These are phyloP conservation scores for Aphanomyces euteiches DNA, from an alignment of 352 stramenopile genomes.

Conservation along the genomic window DNA sequence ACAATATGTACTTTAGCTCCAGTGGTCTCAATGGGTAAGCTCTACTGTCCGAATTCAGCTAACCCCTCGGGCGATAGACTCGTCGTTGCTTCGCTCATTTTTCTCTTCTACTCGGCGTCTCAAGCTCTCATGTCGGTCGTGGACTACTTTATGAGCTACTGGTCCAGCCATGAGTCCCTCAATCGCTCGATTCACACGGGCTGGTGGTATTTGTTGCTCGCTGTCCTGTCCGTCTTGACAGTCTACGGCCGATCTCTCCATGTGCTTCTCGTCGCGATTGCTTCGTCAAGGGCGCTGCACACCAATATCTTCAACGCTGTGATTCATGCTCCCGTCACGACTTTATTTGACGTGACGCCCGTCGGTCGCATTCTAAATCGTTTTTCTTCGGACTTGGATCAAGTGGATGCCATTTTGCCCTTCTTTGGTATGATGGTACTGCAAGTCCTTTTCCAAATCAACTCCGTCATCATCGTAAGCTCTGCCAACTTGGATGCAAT, in stretches of 20 bases:
- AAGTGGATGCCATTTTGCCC: too few relatives aligned
- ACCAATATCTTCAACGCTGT: neutral
- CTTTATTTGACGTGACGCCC: too few relatives aligned
- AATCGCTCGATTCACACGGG: neutral
- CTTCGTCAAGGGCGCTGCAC: slow-evolving; percentile 17
- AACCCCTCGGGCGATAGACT: neutral
- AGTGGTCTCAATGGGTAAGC: slow-evolving; percentile 34
- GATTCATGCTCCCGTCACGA: slow-evolving; percentile 3
- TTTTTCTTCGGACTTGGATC: too few relatives aligned
- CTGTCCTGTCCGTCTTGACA: neutral
- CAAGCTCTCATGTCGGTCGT: neutral
- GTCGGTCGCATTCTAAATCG: too few relatives aligned
- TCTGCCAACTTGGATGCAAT: too few relatives aligned
- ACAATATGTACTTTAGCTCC: slow-evolving; percentile 38
- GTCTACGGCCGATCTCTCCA: neutral
- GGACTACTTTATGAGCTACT: slow-evolving; percentile 24
- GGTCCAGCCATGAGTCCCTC: neutral
- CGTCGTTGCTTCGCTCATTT: neutral
- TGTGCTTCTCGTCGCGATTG: neutral
- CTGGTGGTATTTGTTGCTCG: neutral
- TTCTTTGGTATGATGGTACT: too few relatives aligned
- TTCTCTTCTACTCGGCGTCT: neutral
- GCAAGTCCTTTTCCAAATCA: too few relatives aligned
- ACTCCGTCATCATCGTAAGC: neutral
- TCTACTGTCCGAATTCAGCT: too few relatives aligned